A percentile compares a stretch with the other conserved stretches of the same genome.
Conservation (phyloP, 2,329 filamentous ascomycete species). For the Pseudogymnoascus sp. region DNA sequence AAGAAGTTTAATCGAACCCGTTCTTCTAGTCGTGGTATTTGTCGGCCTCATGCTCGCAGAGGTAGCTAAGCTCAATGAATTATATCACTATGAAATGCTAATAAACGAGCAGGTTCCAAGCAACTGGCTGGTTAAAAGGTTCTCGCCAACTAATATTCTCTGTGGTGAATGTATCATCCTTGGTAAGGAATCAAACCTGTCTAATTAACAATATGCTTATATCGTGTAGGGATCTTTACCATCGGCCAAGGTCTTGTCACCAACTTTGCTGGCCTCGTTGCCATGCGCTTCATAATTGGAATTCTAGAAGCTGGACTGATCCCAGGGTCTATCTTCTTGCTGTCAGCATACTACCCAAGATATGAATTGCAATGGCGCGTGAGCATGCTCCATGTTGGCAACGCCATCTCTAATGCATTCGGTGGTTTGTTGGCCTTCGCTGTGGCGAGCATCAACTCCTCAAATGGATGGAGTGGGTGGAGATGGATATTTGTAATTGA, state of each 20-base stretch:
- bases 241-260: slow-evolving; percentile 6
- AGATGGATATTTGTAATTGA: slow-evolving; percentile 35
- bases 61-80: background rate
- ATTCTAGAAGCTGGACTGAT: slow-evolving; percentile 33
- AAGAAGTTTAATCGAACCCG: background rate
- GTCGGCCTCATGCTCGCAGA: slow-evolving; percentile 11
- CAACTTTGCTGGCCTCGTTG: slow-evolving; percentile 33
- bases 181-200: background rate
- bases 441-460: slow-evolving; percentile 23
- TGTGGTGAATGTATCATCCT: slow-evolving; percentile 13
- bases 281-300: slow-evolving; percentile 33
- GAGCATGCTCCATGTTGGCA: slow-evolving; percentile 33
- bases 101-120: slow-evolving; percentile 10
- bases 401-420: slow-evolving; percentile 14
- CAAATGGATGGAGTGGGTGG: slow-evolving; percentile 23
- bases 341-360: slow-evolving; percentile 35
- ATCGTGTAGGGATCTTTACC: background rate
- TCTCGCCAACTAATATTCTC: slow-evolving; percentile 8
- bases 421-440: slow-evolving; percentile 21
- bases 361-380: slow-evolving; percentile 32
- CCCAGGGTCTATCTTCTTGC: slow-evolving; percentile 32
- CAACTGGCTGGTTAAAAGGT: slow-evolving; percentile 11
- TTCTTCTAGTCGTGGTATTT: slow-evolving; percentile 11
- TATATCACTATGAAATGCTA: background rate
- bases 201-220: background rate